Evolutionary conservation across 768 basidiomycete species (phyloP).

Genomic region (Infundibulicybe gibba): DNA sequence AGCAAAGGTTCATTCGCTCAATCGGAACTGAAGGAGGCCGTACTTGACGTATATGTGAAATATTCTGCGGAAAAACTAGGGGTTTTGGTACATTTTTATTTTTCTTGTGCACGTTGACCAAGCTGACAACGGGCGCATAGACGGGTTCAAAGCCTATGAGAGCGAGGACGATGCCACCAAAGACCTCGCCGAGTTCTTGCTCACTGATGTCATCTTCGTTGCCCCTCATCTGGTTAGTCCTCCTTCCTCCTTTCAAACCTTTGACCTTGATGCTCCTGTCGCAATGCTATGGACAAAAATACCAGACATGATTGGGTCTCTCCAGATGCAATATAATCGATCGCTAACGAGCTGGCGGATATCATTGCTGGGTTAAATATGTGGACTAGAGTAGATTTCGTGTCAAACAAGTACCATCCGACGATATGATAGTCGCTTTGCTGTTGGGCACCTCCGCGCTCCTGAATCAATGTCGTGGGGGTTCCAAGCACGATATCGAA

Average conservation of each 20-base stretch:
- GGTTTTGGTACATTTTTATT: no score
- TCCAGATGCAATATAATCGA: slow-evolving; percentile 96
- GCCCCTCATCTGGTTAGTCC: slow-evolving; percentile 79
- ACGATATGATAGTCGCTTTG: no score
- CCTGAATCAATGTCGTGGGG: no score
- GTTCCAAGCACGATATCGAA: no score
- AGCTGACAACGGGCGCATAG: slow-evolving; percentile 28
- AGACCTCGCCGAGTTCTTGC: slow-evolving; percentile 91
- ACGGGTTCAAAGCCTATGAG: slow-evolving; percentile 93
- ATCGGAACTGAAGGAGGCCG: no score
- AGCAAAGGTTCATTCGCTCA: no score
- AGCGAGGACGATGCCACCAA: slow-evolving; percentile 95
- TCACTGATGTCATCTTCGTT: slow-evolving; percentile 95
- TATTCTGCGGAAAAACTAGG: no score
- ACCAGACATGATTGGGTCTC: slow-evolving; percentile 88
- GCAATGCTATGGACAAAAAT: slow-evolving; percentile 99
- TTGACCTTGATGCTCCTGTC: slow-evolving; percentile 37
- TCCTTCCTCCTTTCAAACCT: background rate
- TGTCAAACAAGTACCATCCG: background rate
- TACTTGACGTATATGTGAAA: no score
- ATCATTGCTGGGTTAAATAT: slow-evolving; percentile 56
- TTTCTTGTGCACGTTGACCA: background rate
- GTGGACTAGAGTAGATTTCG: background rate
- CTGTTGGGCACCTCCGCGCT: no score
- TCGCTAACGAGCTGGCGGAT: slow-evolving; percentile 93